These are phyloP conservation scores for Isoetes engelmannii DNA, from an alignment of 83 land plant species.

Conservation along the genomic window DNA sequence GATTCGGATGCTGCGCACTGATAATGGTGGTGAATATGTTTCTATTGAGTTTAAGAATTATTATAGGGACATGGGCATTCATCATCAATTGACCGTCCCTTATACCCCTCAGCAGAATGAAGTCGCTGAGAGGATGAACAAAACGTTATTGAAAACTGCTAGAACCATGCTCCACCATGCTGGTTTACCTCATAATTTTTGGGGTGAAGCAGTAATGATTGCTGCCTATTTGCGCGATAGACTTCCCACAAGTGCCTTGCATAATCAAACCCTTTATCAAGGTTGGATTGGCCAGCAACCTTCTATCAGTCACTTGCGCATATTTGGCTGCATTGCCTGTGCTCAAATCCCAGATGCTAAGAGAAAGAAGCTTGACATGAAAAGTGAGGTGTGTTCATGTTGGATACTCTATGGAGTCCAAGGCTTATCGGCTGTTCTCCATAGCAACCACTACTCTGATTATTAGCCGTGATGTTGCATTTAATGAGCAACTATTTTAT, in stretches of 20 bases:
- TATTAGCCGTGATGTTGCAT: too few relatives aligned
- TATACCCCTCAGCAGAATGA: constrained; percentile 15
- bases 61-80: not conserved
- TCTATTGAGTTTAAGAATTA: constrained; percentile 15
- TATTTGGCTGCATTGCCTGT: constrained; percentile 13
- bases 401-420: not conserved
- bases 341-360: constrained; percentile 8
- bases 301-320: not conserved
- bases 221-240: not conserved
- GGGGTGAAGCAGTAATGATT: constrained; percentile 14
- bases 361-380: constrained; percentile 10
- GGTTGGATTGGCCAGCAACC: not conserved
- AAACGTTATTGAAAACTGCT: not conserved
- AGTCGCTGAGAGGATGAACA: constrained; percentile 3
- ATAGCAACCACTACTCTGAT: not conserved
- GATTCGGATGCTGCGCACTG: not conserved
- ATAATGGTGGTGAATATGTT: constrained; percentile 13
- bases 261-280: constrained; percentile 9
- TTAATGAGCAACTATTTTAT: too few relatives aligned
- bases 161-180: not conserved
- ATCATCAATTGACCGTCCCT: not conserved
- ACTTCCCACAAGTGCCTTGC: not conserved
- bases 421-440: not conserved
- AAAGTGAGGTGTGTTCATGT: constrained; percentile 2
- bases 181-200: not conserved